These are phyloP conservation scores for Apiospora koreana DNA, from an alignment of 2,329 filamentous ascomycete species.

Conservation along the genomic window DNA sequence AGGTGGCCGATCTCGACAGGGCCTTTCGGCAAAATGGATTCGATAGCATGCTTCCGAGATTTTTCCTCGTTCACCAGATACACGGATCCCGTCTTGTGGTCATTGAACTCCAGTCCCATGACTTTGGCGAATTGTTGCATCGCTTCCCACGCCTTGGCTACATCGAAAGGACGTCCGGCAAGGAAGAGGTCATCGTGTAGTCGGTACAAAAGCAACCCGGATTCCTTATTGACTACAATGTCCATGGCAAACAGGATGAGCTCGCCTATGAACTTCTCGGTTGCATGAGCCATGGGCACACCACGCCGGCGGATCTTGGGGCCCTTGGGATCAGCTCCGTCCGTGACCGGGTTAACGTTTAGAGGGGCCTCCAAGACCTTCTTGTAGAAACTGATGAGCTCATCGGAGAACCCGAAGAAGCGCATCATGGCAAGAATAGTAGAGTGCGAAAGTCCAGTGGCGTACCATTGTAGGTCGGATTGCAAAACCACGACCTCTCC, in stretches of 20 bases:
- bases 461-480: slow-evolving; percentile 45
- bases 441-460: slow-evolving; percentile 43
- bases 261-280: slow-evolving; percentile 49
- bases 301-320: slow-evolving; percentile 43
- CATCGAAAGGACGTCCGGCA: slow-evolving; percentile 41
- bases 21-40: slow-evolving; percentile 46
- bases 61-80: slow-evolving; percentile 29
- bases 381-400: slow-evolving; percentile 45
- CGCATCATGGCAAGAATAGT: slow-evolving; percentile 43
- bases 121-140: slow-evolving; percentile 42
- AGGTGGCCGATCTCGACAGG: slow-evolving; percentile 58
- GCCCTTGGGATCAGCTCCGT: slow-evolving; percentile 26
- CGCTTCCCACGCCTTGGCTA: slow-evolving; percentile 43
- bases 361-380: slow-evolving; percentile 47
- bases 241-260: slow-evolving; percentile 39
- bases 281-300: slow-evolving; percentile 45
- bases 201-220: slow-evolving; percentile 45
- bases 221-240: slow-evolving; percentile 28
- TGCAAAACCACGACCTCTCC: slow-evolving; percentile 38
- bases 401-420: slow-evolving; percentile 44
- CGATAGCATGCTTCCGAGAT: slow-evolving; percentile 22
- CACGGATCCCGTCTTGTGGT: slow-evolving; percentile 41
- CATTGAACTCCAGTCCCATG: slow-evolving; percentile 44
- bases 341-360: slow-evolving; percentile 39
- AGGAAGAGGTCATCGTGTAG: slow-evolving; percentile 53